phyloP scores from a whole-genome alignment of 2,329 filamentous ascomycete species.

The Cordyceps cicadae region DNA sequence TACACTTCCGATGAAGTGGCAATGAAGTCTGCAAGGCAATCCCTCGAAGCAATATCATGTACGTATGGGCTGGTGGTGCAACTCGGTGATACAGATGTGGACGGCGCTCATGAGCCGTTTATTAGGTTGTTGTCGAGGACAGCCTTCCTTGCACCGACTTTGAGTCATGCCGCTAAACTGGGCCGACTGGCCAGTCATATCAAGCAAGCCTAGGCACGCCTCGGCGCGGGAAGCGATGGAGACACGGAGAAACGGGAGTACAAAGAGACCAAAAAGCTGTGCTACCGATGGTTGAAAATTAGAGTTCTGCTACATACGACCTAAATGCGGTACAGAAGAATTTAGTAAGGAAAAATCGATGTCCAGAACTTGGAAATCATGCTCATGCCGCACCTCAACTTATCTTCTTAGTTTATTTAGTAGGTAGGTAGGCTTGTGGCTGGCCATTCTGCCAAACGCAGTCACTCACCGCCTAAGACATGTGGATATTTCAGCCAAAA shows the following conservation, averaged over 20 bases:
- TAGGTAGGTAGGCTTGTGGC: too few relatives aligned
- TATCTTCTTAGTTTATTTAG: too few relatives aligned
- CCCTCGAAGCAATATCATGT: not conserved
- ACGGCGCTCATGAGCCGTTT: too few relatives aligned
- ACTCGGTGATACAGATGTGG: not conserved
- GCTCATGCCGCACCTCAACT: too few relatives aligned
- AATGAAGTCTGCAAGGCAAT: not conserved
- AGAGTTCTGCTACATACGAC: too few relatives aligned
- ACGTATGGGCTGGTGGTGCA: not conserved
- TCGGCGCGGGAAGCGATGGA: not conserved
- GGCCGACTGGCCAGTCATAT: not conserved
- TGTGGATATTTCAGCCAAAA: not conserved
- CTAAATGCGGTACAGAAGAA: not conserved
- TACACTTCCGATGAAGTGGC: not conserved
- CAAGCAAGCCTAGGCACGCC: not conserved
- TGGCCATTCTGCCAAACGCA: constrained; percentile 21
- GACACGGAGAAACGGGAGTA: not conserved
- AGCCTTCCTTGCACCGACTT: not conserved
- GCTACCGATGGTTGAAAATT: not conserved
- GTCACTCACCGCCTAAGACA: constrained; percentile 26
- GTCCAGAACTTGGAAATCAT: not conserved
- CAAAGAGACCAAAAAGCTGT: not conserved
- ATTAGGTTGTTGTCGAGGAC: not conserved
- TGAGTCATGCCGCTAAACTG: constrained; percentile 4
- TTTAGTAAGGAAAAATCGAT: not conserved